Base-by-base conservation (phyloP, 2,329 filamentous ascomycete species). In the Clonostachys rosea region DNA sequence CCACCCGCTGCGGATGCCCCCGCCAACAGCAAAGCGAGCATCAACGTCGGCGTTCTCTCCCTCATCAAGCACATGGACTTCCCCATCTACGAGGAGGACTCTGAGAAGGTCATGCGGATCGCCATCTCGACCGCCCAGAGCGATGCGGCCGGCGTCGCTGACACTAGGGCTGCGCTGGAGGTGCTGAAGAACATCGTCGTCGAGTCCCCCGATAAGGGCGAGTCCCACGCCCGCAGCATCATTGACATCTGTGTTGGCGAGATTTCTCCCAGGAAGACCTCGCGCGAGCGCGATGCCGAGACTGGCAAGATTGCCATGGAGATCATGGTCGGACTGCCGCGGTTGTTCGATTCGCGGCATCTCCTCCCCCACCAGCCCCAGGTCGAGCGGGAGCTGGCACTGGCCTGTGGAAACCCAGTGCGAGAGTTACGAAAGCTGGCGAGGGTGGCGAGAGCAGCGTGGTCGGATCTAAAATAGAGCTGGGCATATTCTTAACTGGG, bases 351-450 rank as follows among this genome's bases (percentile, higher is more conserved):
- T 49, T 64, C 72, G 11, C 62, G 69, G 6, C 60, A 73, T 42
- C 56, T 81, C 17, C 53, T 77, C 43, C 63, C 71, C 0, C 67
- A 72, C 52, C 68, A 68, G 40, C 66, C 67, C 30, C 63, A 62
- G 45, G 67, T 79, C 40, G 65, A 72, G 49, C 65, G 73, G 5
- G 68, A 76, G 45, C 55, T 83, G 49, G 70, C 72, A 2, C 54
- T 65, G 9, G 76, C 77, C 2, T 79, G 77, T 44, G 79, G 78
- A 2, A 77, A 82, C 52, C 59, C 64, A 6, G 73, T 79, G 9
- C 66, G 79, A 41, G 76, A 78, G 50, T 67, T 81, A 41, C 68
- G 79, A 42, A 71, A 66, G 47, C 66, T 65, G 42, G 78, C 79
- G 16, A 66, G 77, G 45, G 53, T 60, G 49, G 76, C 78, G 5